These are phyloP conservation scores for Coleophoma cylindrospora DNA, from an alignment of 2,329 filamentous ascomycete species.

Conservation along the genomic window DNA sequence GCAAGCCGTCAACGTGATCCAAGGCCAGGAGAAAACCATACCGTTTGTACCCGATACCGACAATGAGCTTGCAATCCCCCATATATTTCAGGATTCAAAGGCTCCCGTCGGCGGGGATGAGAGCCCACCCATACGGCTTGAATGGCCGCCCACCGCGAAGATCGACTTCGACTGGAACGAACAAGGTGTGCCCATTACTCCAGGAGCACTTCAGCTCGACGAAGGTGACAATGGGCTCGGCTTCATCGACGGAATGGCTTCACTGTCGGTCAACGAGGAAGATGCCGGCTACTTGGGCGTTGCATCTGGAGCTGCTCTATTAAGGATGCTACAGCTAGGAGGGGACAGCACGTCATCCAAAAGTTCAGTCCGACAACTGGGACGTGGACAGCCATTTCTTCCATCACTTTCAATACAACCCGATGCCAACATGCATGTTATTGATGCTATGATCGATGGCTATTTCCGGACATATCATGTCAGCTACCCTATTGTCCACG, in stretches of 20 bases:
- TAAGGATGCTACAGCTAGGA: slow-evolving; percentile 6
- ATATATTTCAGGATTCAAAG: background rate
- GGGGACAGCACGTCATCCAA: background rate
- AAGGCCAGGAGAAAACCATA: too few species aligned
- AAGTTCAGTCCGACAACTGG: background rate
- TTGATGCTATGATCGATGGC: slow-evolving; percentile 22
- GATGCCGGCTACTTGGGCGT: slow-evolving; percentile 12
- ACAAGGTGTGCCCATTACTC: slow-evolving; percentile 1
- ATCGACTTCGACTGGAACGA: background rate
- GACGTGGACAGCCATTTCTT: background rate
- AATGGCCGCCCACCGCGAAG: background rate
- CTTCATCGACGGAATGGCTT: slow-evolving; percentile 14
- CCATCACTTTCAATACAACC: background rate
- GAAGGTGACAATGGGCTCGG: slow-evolving; percentile 1
- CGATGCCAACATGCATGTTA: slow-evolving; percentile 4
- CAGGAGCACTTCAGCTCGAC: slow-evolving; percentile 2
- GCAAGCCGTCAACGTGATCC: too few species aligned
- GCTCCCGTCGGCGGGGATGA: background rate
- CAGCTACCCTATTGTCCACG: slow-evolving; percentile 40
- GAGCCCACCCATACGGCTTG: background rate
- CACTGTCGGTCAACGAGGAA: slow-evolving; percentile 9
- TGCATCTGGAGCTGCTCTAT: slow-evolving; percentile 10
- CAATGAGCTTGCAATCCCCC: background rate
- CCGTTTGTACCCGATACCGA: too few species aligned
- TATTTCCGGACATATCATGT: slow-evolving; percentile 39